phyloP scores from a whole-genome alignment of 2,329 filamentous ascomycete species.

The Trichoderma gracile region DNA sequence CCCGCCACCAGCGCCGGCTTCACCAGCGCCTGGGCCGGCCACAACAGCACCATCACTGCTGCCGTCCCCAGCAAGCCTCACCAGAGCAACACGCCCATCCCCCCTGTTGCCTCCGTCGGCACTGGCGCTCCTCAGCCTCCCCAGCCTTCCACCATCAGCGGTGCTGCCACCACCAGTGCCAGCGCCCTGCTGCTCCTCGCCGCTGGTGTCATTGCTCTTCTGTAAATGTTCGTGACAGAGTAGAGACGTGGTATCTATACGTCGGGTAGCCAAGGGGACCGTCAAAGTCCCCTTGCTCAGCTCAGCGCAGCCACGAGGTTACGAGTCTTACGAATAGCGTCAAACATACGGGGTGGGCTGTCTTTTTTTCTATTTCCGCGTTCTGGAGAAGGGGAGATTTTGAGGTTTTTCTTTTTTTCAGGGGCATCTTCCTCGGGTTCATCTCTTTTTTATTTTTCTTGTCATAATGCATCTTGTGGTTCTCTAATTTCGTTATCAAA shows the following conservation, averaged over 20 bases:
- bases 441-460: neutral
- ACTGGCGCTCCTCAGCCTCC: conserved; percentile 29
- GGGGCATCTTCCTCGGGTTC: conserved; percentile 4
- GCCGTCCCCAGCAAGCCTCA: conserved; percentile 34
- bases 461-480: conserved; percentile 14
- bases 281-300: conserved; percentile 27
- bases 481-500: conserved; percentile 23
- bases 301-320: conserved; percentile 39
- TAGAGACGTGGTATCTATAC: conserved; percentile 31
- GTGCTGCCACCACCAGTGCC: conserved; percentile 38
- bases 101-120: conserved; percentile 18
- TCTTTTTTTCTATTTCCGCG: neutral
- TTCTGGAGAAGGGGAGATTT: conserved; percentile 1
- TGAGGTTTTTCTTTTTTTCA: neutral
- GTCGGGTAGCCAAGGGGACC: conserved; percentile 25
- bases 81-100: conserved; percentile 22
- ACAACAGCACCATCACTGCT: conserved; percentile 38
- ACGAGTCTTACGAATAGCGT: conserved; percentile 37
- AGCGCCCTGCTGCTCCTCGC: conserved; percentile 42
- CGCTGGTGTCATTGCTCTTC: conserved; percentile 40
- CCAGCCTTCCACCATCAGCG: conserved; percentile 32
- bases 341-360: conserved; percentile 18
- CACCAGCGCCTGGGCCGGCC: conserved; percentile 36
- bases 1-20: conserved; percentile 29
- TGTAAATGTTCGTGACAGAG: conserved; percentile 36